Base-by-base conservation (phyloP, 352 stramenopile species). In the Ophiocytium majus region DNA sequence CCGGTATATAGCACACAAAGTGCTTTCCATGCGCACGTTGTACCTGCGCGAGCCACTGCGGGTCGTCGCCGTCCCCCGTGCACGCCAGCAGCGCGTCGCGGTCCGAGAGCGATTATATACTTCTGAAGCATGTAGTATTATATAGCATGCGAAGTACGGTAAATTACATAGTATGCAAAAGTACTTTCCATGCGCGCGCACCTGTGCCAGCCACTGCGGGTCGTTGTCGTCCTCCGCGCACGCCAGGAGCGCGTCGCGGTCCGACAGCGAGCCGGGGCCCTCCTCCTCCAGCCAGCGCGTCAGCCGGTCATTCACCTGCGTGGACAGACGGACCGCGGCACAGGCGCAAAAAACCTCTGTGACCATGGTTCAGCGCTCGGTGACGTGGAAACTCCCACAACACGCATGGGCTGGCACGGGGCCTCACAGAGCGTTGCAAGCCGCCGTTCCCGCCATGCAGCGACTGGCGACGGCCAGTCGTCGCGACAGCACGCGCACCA, bases 251-350 rank as follows among this genome's bases (percentile, higher is more conserved):
- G 66, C 66, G 5, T 78, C 66, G 5, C 14, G 5, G 5, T 78
- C 66, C 66, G 5, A 14, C 32, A 5, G 10, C 66, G 32, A 14
- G 35, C 75, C 75, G 31, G 17, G 9, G 19, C 32, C 75, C 36
- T 81, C 75, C 36, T 81, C 75, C 75, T 81, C 75, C 50, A 81
- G 50, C 75, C 75, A 81, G 1, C 75, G 75, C 50, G 75, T 81
- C 75, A 81, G 32, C 28, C 75, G 75, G 36, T 81, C 36, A 43
- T 81, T 81, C 1, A 81, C 75, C 75, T 81, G 50, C 43, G 17
- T n/a, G n/a, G n/a, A n/a, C n/a, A n/a, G n/a, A n/a, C n/a, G n/a
- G n/a, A n/a, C n/a, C n/a, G n/a, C n/a, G n/a, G n/a, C n/a, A n/a
- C n/a, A n/a, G n/a, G n/a, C n/a, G n/a, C n/a, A n/a, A n/a, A n/a